These are phyloP conservation scores for Hippophae tibetana DNA, from an alignment of 306 rosid genomes.

Conservation along the genomic window DNA sequence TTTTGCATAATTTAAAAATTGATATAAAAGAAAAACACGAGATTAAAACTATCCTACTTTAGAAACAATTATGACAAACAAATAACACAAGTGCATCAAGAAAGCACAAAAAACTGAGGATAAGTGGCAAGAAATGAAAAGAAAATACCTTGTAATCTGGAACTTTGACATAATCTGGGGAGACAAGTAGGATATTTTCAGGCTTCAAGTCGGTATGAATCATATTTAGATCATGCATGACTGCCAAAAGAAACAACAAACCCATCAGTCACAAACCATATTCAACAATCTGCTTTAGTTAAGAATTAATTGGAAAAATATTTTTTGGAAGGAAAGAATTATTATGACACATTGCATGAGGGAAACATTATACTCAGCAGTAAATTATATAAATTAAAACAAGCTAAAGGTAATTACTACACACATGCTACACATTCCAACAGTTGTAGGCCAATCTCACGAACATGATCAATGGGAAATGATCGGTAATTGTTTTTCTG, in stretches of 20 bases:
- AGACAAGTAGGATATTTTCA: slow-evolving; percentile 69
- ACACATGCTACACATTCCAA: slow-evolving; percentile 99
- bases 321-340: too few relatives aligned
- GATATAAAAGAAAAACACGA: background rate
- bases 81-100: background rate
- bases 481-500: slow-evolving; percentile 99
- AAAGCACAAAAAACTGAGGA: background rate
- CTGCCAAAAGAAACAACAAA: slow-evolving; percentile 28
- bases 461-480: slow-evolving; percentile 99
- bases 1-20: too few relatives aligned
- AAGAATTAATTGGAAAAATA: too few relatives aligned
- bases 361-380: background rate
- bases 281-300: too few relatives aligned
- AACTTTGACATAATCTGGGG: slow-evolving; percentile 60
- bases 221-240: slow-evolving; percentile 81
- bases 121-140: background rate
- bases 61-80: background rate
- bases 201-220: slow-evolving; percentile 95
- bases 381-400: slow-evolving; percentile 6
- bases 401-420: slow-evolving; percentile 67
- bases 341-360: background rate
- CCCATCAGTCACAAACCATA: background rate
- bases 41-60: background rate
- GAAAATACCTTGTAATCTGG: slow-evolving; percentile 54
- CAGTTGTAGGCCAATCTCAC: slow-evolving; percentile 98